These are phyloP conservation scores for Thinopyrum elongatum DNA, from an alignment of 176 grass and related monocot species.

Conservation along the genomic window DNA sequence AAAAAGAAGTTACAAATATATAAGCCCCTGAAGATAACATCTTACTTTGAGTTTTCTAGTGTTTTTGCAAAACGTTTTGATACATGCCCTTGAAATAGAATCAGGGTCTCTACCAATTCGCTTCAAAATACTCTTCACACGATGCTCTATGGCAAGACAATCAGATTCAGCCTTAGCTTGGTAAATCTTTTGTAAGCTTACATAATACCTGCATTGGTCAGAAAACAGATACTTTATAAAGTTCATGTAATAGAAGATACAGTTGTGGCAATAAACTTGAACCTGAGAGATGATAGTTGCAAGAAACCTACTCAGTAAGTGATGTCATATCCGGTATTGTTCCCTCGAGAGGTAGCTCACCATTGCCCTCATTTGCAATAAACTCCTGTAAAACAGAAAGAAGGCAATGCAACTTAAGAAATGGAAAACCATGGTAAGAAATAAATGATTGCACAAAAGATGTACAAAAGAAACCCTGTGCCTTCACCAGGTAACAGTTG, in stretches of 20 bases:
- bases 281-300: neutral
- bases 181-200: constrained; percentile 91
- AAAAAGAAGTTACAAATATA: constrained; percentile 27
- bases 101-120: constrained; percentile 74
- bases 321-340: constrained; percentile 99
- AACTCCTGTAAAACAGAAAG: constrained; percentile 60
- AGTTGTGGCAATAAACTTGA: neutral
- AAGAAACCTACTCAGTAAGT: constrained; percentile 73
- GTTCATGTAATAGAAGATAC: constrained; percentile 13
- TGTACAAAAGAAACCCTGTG: neutral
- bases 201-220: constrained; percentile 66
- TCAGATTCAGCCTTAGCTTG: constrained; percentile 89
- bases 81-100: constrained; percentile 76
- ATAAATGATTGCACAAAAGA: neutral
- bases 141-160: constrained; percentile 60
- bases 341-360: constrained; percentile 94
- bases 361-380: constrained; percentile 71
- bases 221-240: neutral
- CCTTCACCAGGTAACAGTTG: neutral
- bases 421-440: neutral
- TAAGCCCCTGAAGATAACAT: constrained; percentile 50
- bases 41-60: constrained; percentile 84
- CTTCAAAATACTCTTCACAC: constrained; percentile 71
- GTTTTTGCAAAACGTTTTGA: constrained; percentile 94
- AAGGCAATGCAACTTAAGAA: neutral